These are phyloP conservation scores for Paramyrothecium sp. DNA, from an alignment of 2,329 filamentous ascomycete genomes.

Conservation along the genomic window DNA sequence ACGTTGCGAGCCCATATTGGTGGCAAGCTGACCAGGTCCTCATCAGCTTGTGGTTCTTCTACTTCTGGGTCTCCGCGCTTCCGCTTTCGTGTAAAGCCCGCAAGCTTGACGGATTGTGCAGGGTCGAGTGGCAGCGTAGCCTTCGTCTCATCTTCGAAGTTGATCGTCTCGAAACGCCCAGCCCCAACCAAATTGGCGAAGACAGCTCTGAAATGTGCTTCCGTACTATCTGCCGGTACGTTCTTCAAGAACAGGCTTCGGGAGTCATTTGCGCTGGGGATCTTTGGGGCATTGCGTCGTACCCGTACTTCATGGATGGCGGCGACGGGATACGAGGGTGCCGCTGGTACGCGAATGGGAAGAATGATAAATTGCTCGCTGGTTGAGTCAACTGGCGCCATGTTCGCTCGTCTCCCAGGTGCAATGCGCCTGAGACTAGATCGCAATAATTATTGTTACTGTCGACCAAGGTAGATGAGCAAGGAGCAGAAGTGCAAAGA, in stretches of 20 bases:
- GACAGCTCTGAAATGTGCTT: conserved; percentile 70
- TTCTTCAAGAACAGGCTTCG: conserved; percentile 92
- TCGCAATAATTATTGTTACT: too few relatives aligned
- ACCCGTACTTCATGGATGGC: conserved; percentile 84
- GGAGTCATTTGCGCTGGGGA: conserved; percentile 68
- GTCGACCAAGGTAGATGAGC: not conserved
- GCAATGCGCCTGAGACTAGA: too few relatives aligned
- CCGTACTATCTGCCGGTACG: conserved; percentile 79
- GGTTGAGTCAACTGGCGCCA: conserved; percentile 22
- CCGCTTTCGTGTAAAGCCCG: conserved; percentile 37
- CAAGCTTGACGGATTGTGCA: conserved; percentile 41
- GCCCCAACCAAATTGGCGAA: conserved; percentile 74
- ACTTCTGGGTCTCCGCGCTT: conserved; percentile 50
- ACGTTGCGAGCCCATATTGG: conserved; percentile 71
- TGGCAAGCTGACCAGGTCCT: conserved; percentile 64
- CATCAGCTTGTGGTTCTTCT: conserved; percentile 51
- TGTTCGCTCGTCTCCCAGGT: conserved; percentile 10
- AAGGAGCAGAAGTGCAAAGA: not conserved
- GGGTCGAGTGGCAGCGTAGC: conserved; percentile 41
- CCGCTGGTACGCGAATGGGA: conserved; percentile 62
- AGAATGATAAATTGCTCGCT: conserved; percentile 65
- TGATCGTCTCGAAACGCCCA: conserved; percentile 73
- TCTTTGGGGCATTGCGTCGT: conserved; percentile 77
- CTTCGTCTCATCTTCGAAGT: conserved; percentile 66
- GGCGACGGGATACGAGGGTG: conserved; percentile 59